A percentile compares a stretch with the other conserved stretches of the same genome.
Conservation (phyloP, 305 asterid species). For the Fraxinus floribunda region DNA sequence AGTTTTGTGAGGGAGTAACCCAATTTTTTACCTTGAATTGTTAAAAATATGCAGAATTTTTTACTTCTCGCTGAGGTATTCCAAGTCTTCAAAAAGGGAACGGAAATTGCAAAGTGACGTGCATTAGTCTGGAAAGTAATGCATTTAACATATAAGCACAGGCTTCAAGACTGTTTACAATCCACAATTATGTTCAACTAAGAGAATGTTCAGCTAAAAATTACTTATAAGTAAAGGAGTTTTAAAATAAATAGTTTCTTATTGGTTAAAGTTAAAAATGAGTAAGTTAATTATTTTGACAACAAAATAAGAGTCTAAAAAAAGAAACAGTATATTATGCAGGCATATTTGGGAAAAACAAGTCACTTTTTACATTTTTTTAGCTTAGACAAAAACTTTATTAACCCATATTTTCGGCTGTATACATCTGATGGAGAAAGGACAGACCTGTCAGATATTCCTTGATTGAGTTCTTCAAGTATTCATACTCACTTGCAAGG, state of each 20-base stretch:
- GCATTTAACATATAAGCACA: neutral
- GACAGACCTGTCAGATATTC: conserved; percentile 66
- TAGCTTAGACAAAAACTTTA: neutral
- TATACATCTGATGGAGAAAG: neutral
- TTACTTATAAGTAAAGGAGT: neutral
- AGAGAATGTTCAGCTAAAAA: neutral
- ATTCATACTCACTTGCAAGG: conserved; percentile 65
- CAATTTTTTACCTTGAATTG: neutral
- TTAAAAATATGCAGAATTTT: neutral
- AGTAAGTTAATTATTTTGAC: neutral
- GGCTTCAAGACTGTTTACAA: neutral
- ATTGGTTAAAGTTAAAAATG: neutral
- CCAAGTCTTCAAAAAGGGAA: neutral
- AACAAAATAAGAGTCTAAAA: neutral
- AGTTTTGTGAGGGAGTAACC: neutral
- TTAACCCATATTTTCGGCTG: neutral
- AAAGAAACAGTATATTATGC: neutral
- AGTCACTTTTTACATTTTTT: neutral
- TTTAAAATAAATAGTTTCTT: neutral
- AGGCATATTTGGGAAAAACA: neutral
- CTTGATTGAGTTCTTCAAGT: conserved; percentile 79
- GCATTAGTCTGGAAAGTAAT: neutral
- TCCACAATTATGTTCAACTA: neutral
- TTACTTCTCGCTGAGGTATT: neutral
- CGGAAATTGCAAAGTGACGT: neutral